Base-by-base conservation (phyloP, 352 stramenopile species). In the Phytopythium montanum region DNA sequence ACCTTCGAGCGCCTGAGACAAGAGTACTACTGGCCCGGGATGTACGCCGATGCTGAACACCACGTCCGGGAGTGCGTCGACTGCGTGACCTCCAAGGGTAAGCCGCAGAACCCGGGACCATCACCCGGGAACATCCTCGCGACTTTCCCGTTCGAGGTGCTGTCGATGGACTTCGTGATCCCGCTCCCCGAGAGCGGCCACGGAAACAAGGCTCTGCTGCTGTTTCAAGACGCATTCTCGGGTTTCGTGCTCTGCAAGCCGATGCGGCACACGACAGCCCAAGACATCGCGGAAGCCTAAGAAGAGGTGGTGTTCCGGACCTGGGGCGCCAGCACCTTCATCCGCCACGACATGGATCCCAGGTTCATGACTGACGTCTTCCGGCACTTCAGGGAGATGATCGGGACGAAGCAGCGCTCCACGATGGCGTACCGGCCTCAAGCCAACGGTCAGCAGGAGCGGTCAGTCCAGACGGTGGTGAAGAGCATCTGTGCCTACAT, bases 321-420 rank as follows among this genome's bases (percentile, higher is more conserved):
- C 4, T 64, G 59, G 7, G 62, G 62, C 0, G 53, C 62, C 3
- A 45, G 41, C 3, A 50, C 50, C 6, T 31, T 66, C 1, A 56
- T 66, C 2, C 45, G 60, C 2, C 60, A 66, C 26, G 56, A 58
- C 42, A 16, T 49, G 5, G 61, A 64, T 14, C 62, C 56, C 16
- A 39, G 56, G 19, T 67, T 67, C 33, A 59, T 62, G 61, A 56
- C 54, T 3, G 56, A 67, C 16, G 54, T 63, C 1, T 60, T 61
- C 26, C 33, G 49, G 5, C 39, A 45, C 3, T 68, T 68, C 42
- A 19, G 45, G 2, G 48, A 64, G 14, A 56, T 59, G 56, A 62
- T 64, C 26, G 28, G 57, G 26, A 36, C 25, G 1, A 23, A 49
- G 5, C 55, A 31, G 1, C 25, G 56, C 25, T 49, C 50, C 0